Evolutionary conservation across 345 rosid species (phyloP), one percentile per base, ranked within the genome.

Genomic region (Citrus mangshanensis): DNA sequence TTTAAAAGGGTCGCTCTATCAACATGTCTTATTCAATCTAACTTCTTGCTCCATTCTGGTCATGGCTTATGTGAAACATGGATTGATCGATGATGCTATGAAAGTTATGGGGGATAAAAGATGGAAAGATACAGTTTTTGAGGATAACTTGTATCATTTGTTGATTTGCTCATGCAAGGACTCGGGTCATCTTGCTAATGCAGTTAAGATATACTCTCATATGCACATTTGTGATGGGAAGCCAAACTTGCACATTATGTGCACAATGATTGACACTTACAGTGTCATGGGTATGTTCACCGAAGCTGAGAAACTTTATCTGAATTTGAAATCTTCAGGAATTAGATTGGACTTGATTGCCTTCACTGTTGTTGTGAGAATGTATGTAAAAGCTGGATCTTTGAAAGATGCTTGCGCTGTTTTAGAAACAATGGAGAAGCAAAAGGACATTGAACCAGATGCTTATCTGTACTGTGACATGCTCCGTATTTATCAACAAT

Each of bases 91-190:
- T 81, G 92, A 89, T 79, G 97, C 95, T 69, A 83, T 93, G 63
- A 81, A 77, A 59, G 84, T 95, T 37, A 78, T 95, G 88, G 78
- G 81, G 69, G 88, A 87, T 18, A 93, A 89, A 69, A 63, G 30
- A 61, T 95, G 98, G 98, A 88, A 84, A 70, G 98, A 95, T 90
- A 85, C 85, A 3, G 81, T 73, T 60, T 95, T 95, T 85, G 95
- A 92, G 86, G 92, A 90, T 51, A 91, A 91, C 72, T 82, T 95
- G 87, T 92, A 92, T 82, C 98, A 93, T 90, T 86, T 95, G 80
- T 82, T 95, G 75, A 90, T 93, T 79, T 93, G 95, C 79, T 91
- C 92, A 0, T 93, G 97, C 87, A 95, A 92, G 88, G 98, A 95
- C 85, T 85, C 80, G 32, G 93, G 89, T 72, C 79, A 81, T 75